phyloP scores from a whole-genome alignment of 1,139 yeast genomes.

The Geotrichum klebahnii region DNA sequence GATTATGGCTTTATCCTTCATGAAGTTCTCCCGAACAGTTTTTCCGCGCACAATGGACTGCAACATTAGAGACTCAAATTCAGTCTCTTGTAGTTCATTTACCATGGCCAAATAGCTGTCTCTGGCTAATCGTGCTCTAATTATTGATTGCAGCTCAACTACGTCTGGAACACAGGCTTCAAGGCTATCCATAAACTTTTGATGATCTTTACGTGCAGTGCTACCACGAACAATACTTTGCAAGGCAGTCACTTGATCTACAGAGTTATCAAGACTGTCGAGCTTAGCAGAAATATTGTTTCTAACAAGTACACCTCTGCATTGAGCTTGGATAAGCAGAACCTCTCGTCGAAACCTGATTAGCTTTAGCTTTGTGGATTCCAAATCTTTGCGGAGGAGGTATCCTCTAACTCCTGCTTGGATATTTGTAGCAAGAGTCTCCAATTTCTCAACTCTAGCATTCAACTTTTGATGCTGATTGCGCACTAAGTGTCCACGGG shows the following conservation, averaged over 20 bases:
- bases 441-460: constrained; percentile 24
- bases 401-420: constrained; percentile 38
- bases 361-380: constrained; percentile 15
- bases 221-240: constrained; percentile 54
- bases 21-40: constrained; percentile 7
- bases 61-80: constrained; percentile 30
- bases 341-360: constrained; percentile 27
- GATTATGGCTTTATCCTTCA: constrained; percentile 1
- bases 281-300: constrained; percentile 47
- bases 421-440: constrained; percentile 32
- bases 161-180: constrained; percentile 51
- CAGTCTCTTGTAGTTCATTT: constrained; percentile 11
- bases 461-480: constrained; percentile 25
- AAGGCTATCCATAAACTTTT: constrained; percentile 51
- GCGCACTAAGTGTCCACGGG: constrained; percentile 45
- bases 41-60: constrained; percentile 54
- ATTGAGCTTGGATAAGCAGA: constrained; percentile 43
- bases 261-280: constrained; percentile 51
- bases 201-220: constrained; percentile 40
- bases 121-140: constrained; percentile 64
- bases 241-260: constrained; percentile 42
- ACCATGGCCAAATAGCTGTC: constrained; percentile 51
- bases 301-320: constrained; percentile 46
- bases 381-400: constrained; percentile 29
- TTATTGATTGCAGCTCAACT: constrained; percentile 65